Conservation (phyloP, 305 asterid genomes). For the Fraxinus albicans region DNA sequence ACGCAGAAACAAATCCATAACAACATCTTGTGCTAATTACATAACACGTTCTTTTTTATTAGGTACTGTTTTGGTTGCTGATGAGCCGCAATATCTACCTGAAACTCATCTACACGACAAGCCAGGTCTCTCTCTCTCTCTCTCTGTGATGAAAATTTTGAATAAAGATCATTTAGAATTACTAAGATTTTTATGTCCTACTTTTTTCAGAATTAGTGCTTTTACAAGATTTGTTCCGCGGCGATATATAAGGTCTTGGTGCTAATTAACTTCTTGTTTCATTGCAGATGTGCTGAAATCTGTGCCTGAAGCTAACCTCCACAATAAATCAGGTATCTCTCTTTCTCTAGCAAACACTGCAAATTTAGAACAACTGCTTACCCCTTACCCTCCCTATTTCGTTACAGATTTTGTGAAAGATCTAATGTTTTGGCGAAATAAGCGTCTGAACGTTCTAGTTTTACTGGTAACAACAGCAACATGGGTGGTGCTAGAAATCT, state of each 20-base stretch:
- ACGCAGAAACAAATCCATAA: neutral
- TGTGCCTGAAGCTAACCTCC: constrained; percentile 14
- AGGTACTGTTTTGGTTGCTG: neutral
- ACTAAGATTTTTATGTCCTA: neutral
- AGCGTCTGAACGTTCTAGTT: constrained; percentile 25
- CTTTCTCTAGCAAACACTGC: neutral
- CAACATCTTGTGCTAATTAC: neutral
- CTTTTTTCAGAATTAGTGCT: neutral
- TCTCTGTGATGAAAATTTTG: neutral
- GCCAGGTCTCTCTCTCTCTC: neutral
- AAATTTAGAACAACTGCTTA: neutral
- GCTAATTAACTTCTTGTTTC: neutral
- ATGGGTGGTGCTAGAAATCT: constrained; percentile 50
- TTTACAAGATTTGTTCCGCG: neutral
- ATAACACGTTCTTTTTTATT: neutral
- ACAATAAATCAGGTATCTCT: constrained; percentile 13
- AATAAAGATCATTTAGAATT: neutral
- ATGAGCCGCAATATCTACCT: neutral
- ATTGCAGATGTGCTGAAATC: constrained; percentile 31
- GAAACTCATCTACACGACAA: neutral
- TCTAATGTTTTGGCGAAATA: constrained; percentile 57
- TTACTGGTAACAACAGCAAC: constrained; percentile 39
- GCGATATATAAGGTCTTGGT: neutral
- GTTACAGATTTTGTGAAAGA: constrained; percentile 33
- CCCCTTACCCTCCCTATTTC: neutral